phyloP scores from a whole-genome alignment of 176 grass and related monocot species.

The Themeda triandra region DNA sequence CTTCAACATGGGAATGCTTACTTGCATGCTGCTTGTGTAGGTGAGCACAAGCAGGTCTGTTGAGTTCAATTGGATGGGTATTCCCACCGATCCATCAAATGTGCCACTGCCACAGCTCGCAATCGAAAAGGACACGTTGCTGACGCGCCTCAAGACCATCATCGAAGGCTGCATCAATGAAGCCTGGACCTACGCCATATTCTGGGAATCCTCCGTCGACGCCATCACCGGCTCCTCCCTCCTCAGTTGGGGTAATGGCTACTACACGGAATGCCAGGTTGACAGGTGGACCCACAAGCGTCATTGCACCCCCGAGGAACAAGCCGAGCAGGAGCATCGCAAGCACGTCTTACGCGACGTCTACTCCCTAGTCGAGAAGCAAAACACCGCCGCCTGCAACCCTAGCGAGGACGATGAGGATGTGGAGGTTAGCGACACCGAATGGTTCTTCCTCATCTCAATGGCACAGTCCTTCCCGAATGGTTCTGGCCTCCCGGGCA shows the following conservation, averaged over 20 bases:
- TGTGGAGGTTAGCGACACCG: constrained; percentile 80
- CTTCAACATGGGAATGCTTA: no score
- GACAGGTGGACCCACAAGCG: no score
- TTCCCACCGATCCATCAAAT: no score
- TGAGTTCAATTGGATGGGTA: no score
- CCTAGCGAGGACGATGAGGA: no score
- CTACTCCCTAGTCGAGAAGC: no score
- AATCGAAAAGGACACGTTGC: constrained; percentile 63
- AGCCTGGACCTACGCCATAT: constrained; percentile 85
- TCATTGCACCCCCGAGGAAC: no score
- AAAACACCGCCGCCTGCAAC: no score
- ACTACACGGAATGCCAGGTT: no score
- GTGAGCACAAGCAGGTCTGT: no score
- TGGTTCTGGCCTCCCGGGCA: constrained; percentile 41
- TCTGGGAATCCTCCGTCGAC: constrained; percentile 76
- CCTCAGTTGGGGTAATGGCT: constrained; percentile 79
- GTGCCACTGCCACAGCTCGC: no score
- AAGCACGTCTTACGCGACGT: constrained; percentile 1
- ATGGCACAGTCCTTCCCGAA: constrained; percentile 66
- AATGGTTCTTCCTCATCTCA: constrained; percentile 97
- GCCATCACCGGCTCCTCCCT: constrained; percentile 41
- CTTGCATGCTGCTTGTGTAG: no score
- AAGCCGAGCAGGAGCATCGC: constrained; percentile 79
- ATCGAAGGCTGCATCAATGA: constrained; percentile 51
- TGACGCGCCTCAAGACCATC: constrained; percentile 67